These are phyloP conservation scores for Otatea glauca DNA, from an alignment of 176 grass and related monocot genomes.

Conservation along the genomic window DNA sequence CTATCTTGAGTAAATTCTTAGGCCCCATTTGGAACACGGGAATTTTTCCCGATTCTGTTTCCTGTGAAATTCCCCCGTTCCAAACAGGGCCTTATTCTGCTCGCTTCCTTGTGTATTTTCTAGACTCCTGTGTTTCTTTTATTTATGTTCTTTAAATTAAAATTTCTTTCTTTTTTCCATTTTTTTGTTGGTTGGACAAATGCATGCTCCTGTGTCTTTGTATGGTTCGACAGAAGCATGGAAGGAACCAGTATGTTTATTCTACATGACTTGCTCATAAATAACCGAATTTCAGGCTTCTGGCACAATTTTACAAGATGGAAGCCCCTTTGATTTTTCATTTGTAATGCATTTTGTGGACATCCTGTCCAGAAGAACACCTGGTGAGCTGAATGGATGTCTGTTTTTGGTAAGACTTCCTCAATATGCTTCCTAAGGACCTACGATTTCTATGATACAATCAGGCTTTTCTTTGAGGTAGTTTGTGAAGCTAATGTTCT, in stretches of 20 bases:
- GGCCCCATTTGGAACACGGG: no score
- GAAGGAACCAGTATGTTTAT: conserved; percentile 6
- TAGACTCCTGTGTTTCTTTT: not conserved
- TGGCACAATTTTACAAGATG: conserved; percentile 79
- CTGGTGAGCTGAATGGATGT: conserved; percentile 63
- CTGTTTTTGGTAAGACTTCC: conserved; percentile 68
- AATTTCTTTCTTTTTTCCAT: not conserved
- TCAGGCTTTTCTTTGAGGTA: not conserved
- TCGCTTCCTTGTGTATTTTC: conserved; percentile 10
- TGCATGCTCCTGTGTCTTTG: not conserved
- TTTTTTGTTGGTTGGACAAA: conserved; percentile 10
- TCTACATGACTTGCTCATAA: conserved; percentile 8
- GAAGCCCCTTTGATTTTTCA: conserved; percentile 68
- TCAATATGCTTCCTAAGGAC: conserved; percentile 8
- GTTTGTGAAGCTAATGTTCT: conserved; percentile 43
- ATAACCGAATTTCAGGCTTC: conserved; percentile 64
- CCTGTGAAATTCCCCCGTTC: no score
- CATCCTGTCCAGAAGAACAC: conserved; percentile 69
- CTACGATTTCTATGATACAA: not conserved
- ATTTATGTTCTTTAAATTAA: not conserved
- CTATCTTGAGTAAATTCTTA: conserved; percentile 1
- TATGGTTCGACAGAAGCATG: conserved; percentile 34
- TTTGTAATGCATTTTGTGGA: conserved; percentile 85
- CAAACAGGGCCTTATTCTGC: not conserved
- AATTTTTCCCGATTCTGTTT: no score